Evolutionary conservation across 306 rosid species (phyloP).

Genomic region (Ochetophila trinervis): DNA sequence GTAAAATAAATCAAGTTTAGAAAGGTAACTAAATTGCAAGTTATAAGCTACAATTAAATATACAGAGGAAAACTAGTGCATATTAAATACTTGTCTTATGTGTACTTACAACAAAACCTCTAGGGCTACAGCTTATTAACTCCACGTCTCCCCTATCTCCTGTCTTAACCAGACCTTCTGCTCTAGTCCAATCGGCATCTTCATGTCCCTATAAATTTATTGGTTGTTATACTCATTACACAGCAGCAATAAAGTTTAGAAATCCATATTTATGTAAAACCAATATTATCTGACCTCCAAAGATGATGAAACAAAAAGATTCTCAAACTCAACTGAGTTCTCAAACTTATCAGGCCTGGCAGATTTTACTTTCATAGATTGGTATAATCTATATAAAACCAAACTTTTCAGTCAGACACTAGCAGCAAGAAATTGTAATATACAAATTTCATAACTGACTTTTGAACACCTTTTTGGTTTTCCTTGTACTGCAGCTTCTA

Average conservation of each 20-base stretch:
- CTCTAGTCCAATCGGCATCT: conserved; percentile 74
- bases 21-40: conserved; percentile 26
- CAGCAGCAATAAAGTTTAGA: conserved; percentile 14
- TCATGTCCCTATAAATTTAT: conserved; percentile 48
- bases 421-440: conserved; percentile 25
- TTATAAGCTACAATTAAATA: not conserved
- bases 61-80: not conserved
- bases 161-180: conserved; percentile 49
- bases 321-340: conserved; percentile 32
- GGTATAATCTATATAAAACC: conserved; percentile 57
- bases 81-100: conserved; percentile 9
- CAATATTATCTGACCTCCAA: conserved; percentile 47
- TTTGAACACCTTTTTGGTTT: conserved; percentile 61
- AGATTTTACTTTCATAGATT: conserved; percentile 35
- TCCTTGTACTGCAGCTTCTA: conserved; percentile 56
- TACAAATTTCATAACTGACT: conserved; percentile 21
- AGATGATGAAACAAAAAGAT: conserved; percentile 33
- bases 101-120: conserved; percentile 87
- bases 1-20: conserved; percentile 38
- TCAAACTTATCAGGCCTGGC: conserved; percentile 22
- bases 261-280: conserved; percentile 11
- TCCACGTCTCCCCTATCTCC: conserved; percentile 74
- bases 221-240: conserved; percentile 12
- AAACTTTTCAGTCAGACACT: conserved; percentile 24
- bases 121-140: conserved; percentile 66